Percentiles rank a stretch among this genome's conserved stretches.
These are phyloP conservation scores for Amphibolis antarctica DNA, from an alignment of 106 monocot species.

Conservation along the genomic window DNA sequence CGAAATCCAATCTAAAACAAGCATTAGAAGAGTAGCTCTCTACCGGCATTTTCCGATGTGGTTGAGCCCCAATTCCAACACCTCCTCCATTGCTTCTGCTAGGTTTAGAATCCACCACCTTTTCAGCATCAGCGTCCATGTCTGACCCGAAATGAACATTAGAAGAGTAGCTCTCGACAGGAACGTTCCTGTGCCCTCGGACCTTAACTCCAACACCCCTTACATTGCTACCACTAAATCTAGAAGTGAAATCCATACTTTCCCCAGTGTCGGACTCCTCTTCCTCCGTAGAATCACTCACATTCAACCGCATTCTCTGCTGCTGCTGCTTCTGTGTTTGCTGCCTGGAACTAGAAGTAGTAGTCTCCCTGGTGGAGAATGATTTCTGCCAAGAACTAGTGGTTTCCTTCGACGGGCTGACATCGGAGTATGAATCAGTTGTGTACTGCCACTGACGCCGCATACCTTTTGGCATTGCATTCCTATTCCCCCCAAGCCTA, in stretches of 20 bases:
- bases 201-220: not conserved
- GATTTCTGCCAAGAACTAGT: not conserved
- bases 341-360: too few relatives aligned
- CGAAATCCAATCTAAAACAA: slow-evolving; percentile 8
- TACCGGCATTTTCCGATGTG: slow-evolving; percentile 7
- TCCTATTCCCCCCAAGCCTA: not conserved
- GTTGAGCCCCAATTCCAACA: not conserved
- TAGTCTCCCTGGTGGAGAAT: too few relatives aligned
- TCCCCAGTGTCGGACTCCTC: slow-evolving; percentile 55
- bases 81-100: slow-evolving; percentile 1
- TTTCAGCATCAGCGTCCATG: slow-evolving; percentile 5
- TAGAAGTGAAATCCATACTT: slow-evolving; percentile 37
- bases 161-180: slow-evolving; percentile 12
- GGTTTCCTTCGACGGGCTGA: slow-evolving; percentile 47
- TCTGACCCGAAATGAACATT: slow-evolving; percentile 15
- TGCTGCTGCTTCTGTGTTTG: slow-evolving; percentile 9
- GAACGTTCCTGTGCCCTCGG: slow-evolving; percentile 4
- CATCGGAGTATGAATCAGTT: slow-evolving; percentile 60
- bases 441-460: slow-evolving; percentile 28
- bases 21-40: slow-evolving; percentile 16
- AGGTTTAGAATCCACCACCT: slow-evolving; percentile 3
- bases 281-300: slow-evolving; percentile 34
- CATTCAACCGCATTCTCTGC: slow-evolving; percentile 16
- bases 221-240: slow-evolving; percentile 2
- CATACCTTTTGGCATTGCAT: not conserved